These are phyloP conservation scores for Pyricularia grisea DNA, from an alignment of 2,329 filamentous ascomycete genomes.

Conservation along the genomic window DNA sequence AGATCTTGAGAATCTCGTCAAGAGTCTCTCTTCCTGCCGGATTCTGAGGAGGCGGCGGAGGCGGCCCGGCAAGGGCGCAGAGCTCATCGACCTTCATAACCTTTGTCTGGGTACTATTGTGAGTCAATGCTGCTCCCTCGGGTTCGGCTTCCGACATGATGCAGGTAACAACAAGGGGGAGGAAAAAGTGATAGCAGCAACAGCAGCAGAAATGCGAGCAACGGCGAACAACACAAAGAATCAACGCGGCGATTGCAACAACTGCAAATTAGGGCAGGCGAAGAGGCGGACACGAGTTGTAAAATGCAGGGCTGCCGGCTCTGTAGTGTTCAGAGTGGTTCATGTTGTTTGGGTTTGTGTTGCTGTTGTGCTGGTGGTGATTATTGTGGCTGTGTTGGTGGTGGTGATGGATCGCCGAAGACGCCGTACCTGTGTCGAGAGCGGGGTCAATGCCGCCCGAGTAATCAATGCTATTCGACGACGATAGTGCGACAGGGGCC, in stretches of 20 bases:
- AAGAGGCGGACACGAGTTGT: background rate
- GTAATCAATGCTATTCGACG: conserved; percentile 34
- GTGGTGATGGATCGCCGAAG: background rate
- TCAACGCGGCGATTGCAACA: background rate
- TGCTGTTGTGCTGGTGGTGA: background rate
- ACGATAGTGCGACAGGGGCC: background rate
- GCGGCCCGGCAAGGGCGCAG: conserved; percentile 49
- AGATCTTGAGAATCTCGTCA: conserved; percentile 62
- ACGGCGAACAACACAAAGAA: background rate
- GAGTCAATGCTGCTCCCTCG: conserved; percentile 25
- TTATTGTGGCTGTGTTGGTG: background rate
- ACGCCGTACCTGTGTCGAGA: conserved; percentile 32
- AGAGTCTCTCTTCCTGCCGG: conserved; percentile 41
- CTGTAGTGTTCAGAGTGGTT: background rate
- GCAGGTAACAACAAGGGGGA: background rate
- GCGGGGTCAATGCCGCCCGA: conserved; percentile 53
- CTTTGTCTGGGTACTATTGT: conserved; percentile 40
- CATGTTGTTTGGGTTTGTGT: background rate
- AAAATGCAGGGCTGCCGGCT: background rate
- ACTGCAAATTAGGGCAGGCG: background rate
- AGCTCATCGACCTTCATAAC: conserved; percentile 68
- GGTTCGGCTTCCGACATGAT: background rate
- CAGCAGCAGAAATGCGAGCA: background rate
- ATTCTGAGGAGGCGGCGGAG: conserved; percentile 44
- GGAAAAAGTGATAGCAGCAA: background rate